phyloP scores from a whole-genome alignment of 2,329 filamentous ascomycete genomes.

The Trichoderma koningiopsis region DNA sequence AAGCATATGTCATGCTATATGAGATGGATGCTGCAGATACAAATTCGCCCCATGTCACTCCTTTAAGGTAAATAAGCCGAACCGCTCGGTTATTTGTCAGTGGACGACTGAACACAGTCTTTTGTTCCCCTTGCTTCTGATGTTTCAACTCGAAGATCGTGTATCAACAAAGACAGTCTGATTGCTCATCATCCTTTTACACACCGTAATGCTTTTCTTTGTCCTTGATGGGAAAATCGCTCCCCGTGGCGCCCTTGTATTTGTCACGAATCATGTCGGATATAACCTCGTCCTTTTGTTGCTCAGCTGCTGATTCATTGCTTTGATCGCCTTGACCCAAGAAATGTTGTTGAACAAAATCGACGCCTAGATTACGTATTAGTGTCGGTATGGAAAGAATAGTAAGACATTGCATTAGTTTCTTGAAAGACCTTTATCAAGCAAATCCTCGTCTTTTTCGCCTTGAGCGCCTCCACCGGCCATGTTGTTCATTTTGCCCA shows the following conservation, averaged over 20 bases:
- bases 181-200: background rate
- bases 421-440: conserved; percentile 74
- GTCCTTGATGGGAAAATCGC: conserved; percentile 69
- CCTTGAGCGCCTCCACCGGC: conserved; percentile 73
- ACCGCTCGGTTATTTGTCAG: background rate
- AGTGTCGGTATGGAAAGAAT: background rate
- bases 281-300: conserved; percentile 81
- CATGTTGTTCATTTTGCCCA: conserved; percentile 70
- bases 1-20: background rate
- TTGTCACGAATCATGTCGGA: conserved; percentile 69
- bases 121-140: background rate
- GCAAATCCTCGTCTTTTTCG: conserved; percentile 80
- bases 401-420: too few relatives aligned
- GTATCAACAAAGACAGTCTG: background rate
- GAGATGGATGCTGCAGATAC: background rate
- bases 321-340: conserved; percentile 69
- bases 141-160: background rate
- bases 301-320: conserved; percentile 73
- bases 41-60: background rate
- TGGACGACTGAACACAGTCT: background rate
- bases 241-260: conserved; percentile 71
- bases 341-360: conserved; percentile 76
- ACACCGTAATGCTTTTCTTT: conserved; percentile 47
- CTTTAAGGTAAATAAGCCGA: background rate
- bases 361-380: conserved; percentile 59